Evolutionary conservation across 2,329 filamentous ascomycete species (phyloP), one percentile per base, ranked within the genome.

Genomic region (Colletotrichum cereale): DNA sequence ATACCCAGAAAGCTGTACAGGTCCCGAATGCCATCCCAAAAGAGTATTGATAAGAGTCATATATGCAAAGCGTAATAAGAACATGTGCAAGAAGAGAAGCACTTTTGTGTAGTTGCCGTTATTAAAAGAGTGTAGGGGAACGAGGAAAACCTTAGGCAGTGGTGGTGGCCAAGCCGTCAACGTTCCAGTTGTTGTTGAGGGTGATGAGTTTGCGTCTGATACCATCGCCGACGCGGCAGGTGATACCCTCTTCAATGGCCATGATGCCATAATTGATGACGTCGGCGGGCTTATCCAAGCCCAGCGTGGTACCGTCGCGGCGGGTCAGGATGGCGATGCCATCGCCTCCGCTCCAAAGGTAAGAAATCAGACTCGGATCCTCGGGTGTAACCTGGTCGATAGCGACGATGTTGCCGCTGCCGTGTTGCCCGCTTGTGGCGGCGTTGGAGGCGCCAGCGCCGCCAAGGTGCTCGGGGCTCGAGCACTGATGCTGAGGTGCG

Each of bases 191-290:
- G 3, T 69, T 76, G 1, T 78, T 77, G n/a, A 86, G 75, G 0
- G 78, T 63, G 0, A 80, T 68, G 5, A 87, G 78, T 77, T 86
- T 73, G 42, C 84, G 79, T 65, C 78, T 80, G 62, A 87, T 83
- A 18, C 85, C 85, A 52, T 86, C 84, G 24, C 81, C 79, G 14
- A 87, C 77, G 4, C 84, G 80, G 1, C 82, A 81, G 73, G 82
- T 84, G n/a, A 79, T 66, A 6, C 83, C 82, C 5, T 80, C 79
- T 7, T 82, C 79, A 11, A 87, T 78, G 21, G 79, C 77, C 68
- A 78, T 79, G 42, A 84, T 75, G 0, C 81, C 83, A 74, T 86
- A 84, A 6, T 76, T 74, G 24, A 87, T 76, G 2, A 86, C 78
- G 2, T 82, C 80, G 0, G 70, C 73, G 0, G 84, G 81, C 29